phyloP scores from a whole-genome alignment of 78 protist genomes.

The Acrasis kona region DNA sequence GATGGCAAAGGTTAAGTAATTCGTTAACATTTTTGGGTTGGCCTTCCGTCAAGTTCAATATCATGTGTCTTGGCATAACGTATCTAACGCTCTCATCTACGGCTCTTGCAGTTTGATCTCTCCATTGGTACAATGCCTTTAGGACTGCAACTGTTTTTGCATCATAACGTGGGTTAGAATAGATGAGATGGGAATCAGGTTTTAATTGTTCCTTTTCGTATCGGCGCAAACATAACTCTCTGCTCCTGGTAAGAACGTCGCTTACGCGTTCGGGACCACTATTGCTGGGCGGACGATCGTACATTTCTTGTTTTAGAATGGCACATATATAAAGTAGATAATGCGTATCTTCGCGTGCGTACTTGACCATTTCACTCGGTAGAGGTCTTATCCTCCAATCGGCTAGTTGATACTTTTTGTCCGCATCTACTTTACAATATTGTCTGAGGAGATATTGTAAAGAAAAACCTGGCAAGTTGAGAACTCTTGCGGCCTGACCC shows the following conservation, averaged over 20 bases:
- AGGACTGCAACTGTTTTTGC: constrained; percentile 6
- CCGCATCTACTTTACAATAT: constrained; percentile 51
- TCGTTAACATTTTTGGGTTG: constrained; percentile 3
- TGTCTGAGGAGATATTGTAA: not conserved
- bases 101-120: constrained; percentile 60
- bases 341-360: constrained; percentile 96
- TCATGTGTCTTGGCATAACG: constrained; percentile 23
- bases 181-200: not conserved
- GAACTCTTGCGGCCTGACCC: constrained; percentile 80
- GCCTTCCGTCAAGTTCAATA: constrained; percentile 3
- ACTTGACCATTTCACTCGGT: constrained; percentile 78
- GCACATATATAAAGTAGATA: constrained; percentile 83
- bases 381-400: constrained; percentile 96
- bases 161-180: too few species aligned
- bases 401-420: constrained; percentile 90
- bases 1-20: too few species aligned
- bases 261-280: constrained; percentile 8
- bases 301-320: constrained; percentile 15
- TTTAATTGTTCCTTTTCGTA: constrained; percentile 48
- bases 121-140: constrained; percentile 56
- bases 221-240: constrained; percentile 41
- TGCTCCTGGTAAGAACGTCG: constrained; percentile 18
- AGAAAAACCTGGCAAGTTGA: constrained; percentile 4
- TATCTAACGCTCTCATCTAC: constrained; percentile 71
- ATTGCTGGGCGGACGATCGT: not conserved